Conservation (phyloP, 306 rosid species). For the Castanea mollissima region DNA sequence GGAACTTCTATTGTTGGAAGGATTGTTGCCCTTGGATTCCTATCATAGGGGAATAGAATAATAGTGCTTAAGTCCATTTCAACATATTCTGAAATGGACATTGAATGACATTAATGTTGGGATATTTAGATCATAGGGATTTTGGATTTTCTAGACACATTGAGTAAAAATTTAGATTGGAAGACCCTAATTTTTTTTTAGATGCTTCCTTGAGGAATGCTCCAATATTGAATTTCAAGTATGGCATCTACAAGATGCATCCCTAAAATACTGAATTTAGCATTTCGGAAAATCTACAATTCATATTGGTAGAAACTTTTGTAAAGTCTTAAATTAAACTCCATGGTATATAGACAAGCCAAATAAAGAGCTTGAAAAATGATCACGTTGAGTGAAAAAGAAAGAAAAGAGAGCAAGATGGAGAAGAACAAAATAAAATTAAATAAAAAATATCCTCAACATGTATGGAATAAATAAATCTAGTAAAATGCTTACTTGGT, state of each 20-base stretch:
- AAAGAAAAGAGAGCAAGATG: not conserved
- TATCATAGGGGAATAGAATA: slow-evolving; percentile 19
- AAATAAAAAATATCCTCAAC: not conserved
- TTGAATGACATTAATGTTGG: too few relatives aligned
- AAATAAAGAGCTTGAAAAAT: not conserved
- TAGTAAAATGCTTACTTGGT: slow-evolving; percentile 56
- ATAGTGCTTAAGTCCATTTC: not conserved
- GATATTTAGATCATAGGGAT: not conserved
- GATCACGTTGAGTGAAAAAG: not conserved
- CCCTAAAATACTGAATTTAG: too few relatives aligned
- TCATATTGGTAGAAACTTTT: too few relatives aligned
- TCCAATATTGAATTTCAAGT: too few relatives aligned
- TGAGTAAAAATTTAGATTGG: not conserved
- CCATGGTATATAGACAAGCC: too few relatives aligned
- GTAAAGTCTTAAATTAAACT: too few relatives aligned
- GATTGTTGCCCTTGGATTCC: slow-evolving; percentile 76
- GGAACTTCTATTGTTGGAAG: slow-evolving; percentile 58
- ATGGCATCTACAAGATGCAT: too few relatives aligned
- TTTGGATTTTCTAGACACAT: not conserved
- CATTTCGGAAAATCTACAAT: too few relatives aligned
- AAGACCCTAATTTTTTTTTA: too few relatives aligned
- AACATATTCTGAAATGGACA: not conserved
- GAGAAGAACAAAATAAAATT: not conserved
- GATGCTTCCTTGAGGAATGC: too few relatives aligned
- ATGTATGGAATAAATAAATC: not conserved